Evolutionary conservation across 345 rosid genomes (phyloP).

Genomic region (Cochlearia excelsa): DNA sequence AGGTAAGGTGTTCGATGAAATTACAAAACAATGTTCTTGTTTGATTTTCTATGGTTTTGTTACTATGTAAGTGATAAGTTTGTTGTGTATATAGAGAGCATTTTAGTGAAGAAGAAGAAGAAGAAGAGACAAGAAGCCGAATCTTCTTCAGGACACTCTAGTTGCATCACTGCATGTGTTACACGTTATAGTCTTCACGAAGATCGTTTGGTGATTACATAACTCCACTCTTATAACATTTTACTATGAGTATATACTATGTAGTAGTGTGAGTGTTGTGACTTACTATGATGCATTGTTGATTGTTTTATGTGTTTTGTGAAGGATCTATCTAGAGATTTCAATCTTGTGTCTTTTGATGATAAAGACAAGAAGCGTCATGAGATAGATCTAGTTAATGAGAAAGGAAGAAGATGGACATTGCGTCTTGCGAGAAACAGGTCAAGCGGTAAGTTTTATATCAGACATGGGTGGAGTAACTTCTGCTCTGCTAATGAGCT

Average conservation of each 20-base stretch:
- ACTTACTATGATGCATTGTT: too few relatives aligned
- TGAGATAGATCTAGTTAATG: conserved; percentile 29
- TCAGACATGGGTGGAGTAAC: conserved; percentile 29
- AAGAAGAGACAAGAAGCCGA: conserved; percentile 18
- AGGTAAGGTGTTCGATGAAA: background rate
- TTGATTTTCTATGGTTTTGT: too few relatives aligned
- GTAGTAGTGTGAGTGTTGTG: background rate
- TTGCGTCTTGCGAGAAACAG: conserved; percentile 18
- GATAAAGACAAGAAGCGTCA: background rate
- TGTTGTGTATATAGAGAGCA: background rate
- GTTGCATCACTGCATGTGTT: conserved; percentile 23
- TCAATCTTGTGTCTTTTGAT: background rate
- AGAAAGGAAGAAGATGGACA: conserved; percentile 26
- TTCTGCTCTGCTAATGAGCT: conserved; percentile 23
- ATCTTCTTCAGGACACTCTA: conserved; percentile 12
- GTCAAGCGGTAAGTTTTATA: conserved; percentile 32
- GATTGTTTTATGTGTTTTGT: conserved; percentile 6
- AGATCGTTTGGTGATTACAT: conserved; percentile 30
- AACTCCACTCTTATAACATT: conserved; percentile 5
- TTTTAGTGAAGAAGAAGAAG: conserved; percentile 27
- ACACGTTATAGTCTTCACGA: conserved; percentile 20
- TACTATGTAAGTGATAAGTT: background rate
- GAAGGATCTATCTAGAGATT: conserved; percentile 26
- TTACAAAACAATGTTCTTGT: background rate
- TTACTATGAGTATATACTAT: background rate